Base-by-base conservation (phyloP, 140 eudicot species). In the Anethum foeniculum region DNA sequence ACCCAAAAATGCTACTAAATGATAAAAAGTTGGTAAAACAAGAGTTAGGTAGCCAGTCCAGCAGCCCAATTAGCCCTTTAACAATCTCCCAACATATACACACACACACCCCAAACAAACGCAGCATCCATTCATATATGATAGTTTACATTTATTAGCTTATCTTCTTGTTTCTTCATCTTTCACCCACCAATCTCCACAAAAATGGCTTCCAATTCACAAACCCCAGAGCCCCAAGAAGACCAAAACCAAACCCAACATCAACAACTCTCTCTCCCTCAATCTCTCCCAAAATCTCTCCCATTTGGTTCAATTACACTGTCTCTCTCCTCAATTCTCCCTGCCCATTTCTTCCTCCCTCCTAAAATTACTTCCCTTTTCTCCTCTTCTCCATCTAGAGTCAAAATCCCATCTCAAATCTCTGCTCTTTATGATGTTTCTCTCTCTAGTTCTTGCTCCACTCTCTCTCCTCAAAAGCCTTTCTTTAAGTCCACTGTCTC, bases 261-360 rank as follows among this genome's bases (percentile, higher is more conserved):
- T 79, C 89, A 84, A 77, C 39, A 81, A 30, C 79, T 80, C 65
- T 84, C 75, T 62, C 39, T 54, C 38, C 7, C 34, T 0, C 27
- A 44, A n/a, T 80, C 56, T 47, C 39, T 54, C 65, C 80, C 62
- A 10, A 62, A 62, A 62, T 62, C 71, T 48, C 78, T 78, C 38
- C 84, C 84, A 58, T 72, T 68, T 13, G 94, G 93, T 65, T 94
- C 98, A n/a, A 84, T 94, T 73, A 85, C 98, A 2, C 91, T 91
- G 18, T 90, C 98, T 32, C 89, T 94, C 74, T 90, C 97, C 58
- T 48, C 86, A 64, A 77, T 81, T 84, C 88, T 90, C 79, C 93
- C 96, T 23, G 36, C 88, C 85, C 92, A 93, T 62, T 87, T 89
- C 88, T 48, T 88, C 83, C 64, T 86, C 27, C 92, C 92, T 0